Conservation (phyloP, 306 rosid genomes). For the Glycine latifolia region DNA sequence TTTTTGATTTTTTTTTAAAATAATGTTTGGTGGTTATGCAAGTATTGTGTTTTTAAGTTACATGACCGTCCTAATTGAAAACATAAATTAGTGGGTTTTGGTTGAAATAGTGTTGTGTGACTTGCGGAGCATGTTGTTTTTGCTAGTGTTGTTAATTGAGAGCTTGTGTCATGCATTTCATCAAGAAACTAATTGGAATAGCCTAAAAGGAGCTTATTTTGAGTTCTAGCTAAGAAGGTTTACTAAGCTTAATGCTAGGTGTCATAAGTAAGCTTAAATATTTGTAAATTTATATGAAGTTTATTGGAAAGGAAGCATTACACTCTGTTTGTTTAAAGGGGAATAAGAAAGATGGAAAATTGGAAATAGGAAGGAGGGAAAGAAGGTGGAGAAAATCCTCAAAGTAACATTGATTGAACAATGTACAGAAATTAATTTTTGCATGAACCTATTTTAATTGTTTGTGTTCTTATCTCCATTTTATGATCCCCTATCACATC, state of each 20-base stretch:
- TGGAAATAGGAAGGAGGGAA: too few relatives aligned
- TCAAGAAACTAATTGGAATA: too few relatives aligned
- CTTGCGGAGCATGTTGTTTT: too few relatives aligned
- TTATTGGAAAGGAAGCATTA: too few relatives aligned
- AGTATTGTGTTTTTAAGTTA: neutral
- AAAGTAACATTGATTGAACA: neutral
- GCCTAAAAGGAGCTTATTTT: too few relatives aligned
- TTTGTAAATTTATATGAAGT: neutral
- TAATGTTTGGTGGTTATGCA: neutral
- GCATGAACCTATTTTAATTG: neutral
- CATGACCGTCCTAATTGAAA: neutral
- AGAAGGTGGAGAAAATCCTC: neutral
- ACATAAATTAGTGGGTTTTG: neutral
- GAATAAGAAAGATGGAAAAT: too few relatives aligned
- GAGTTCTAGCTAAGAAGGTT: too few relatives aligned
- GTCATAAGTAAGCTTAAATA: too few relatives aligned
- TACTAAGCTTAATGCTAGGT: too few relatives aligned
- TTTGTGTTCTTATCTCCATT: constrained; percentile 17
- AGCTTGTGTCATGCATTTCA: too few relatives aligned
- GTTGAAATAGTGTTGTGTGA: neutral
- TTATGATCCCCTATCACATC: constrained; percentile 9
- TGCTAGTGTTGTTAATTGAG: too few relatives aligned
- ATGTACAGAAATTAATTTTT: constrained; percentile 23
- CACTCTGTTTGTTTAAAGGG: too few relatives aligned
- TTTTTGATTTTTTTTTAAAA: neutral